These are phyloP conservation scores for Coccomyxa sp. DNA, from an alignment of 139 green algal species.

Conservation along the genomic window DNA sequence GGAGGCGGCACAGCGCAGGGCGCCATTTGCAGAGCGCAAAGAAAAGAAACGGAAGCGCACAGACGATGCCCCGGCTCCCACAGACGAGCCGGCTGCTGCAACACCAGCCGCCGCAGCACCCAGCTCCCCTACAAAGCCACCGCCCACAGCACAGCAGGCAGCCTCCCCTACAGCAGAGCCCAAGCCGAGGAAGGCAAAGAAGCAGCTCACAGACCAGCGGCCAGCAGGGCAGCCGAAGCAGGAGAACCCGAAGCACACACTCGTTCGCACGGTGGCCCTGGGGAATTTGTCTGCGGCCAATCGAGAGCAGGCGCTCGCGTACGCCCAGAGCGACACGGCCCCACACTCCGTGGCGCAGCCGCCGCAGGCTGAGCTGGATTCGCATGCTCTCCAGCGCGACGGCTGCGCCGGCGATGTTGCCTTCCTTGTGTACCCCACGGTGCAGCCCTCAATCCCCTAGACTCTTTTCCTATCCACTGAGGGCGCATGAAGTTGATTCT, in stretches of 20 bases:
- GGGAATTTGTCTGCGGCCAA: conserved; percentile 46
- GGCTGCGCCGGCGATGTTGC: conserved; percentile 64
- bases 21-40: conserved; percentile 63
- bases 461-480: neutral
- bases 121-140: neutral
- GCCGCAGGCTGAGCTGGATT: conserved; percentile 32
- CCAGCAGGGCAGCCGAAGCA: neutral
- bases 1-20: conserved; percentile 64
- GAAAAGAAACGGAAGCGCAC: conserved; percentile 27
- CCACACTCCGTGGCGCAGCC: conserved; percentile 37
- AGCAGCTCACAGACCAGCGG: neutral
- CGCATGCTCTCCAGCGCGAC: conserved; percentile 61
- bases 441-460: conserved; percentile 5
- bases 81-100: conserved; percentile 8
- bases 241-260: conserved; percentile 53
- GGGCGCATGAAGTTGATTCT: no score
- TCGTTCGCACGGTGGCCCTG: conserved; percentile 71
- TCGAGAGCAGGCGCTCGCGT: conserved; percentile 21
- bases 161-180: conserved; percentile 11
- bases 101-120: neutral
- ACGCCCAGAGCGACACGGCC: conserved; percentile 32
- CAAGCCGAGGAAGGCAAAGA: neutral
- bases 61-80: neutral
- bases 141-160: neutral
- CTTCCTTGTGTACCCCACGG: conserved; percentile 61